Conservation (phyloP, 1,284 basidiomycete species). For the Sporisorium iseilematis-ciliati region DNA sequence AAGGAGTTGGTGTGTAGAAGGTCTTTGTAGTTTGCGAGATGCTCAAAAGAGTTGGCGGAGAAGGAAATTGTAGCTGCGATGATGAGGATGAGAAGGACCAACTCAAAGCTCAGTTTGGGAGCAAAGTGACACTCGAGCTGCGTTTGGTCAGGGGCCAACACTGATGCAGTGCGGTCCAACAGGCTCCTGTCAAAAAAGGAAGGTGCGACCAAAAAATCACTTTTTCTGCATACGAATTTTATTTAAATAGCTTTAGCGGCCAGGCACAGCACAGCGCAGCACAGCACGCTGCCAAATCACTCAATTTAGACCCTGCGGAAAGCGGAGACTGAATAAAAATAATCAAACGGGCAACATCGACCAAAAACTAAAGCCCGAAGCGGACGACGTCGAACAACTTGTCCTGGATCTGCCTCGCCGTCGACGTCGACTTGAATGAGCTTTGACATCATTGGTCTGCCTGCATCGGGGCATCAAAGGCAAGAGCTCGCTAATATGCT, state of each 20-base stretch:
- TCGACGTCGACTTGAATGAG: neutral
- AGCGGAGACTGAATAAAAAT: slow-evolving; percentile 7
- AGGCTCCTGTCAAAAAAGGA: slow-evolving; percentile 27
- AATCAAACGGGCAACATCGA: neutral
- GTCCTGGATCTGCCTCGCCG: neutral
- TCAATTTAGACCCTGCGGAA: slow-evolving; percentile 16
- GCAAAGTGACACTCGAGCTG: no score
- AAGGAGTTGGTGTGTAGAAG: slow-evolving; percentile 15
- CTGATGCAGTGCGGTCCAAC: slow-evolving; percentile 4
- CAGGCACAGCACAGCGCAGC: neutral
- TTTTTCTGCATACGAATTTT: slow-evolving; percentile 3
- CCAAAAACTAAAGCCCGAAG: neutral
- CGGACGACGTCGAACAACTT: neutral
- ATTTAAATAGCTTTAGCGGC: no score
- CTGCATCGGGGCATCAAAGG: neutral
- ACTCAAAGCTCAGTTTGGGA: slow-evolving; percentile 4
- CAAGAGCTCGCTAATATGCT: neutral
- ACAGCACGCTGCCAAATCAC: slow-evolving; percentile 1
- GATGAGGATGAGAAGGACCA: slow-evolving; percentile 1
- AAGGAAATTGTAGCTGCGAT: slow-evolving; percentile 10
- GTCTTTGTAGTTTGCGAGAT: slow-evolving; percentile 22
- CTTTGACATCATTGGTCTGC: neutral
- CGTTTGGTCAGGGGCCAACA: slow-evolving; percentile 28
- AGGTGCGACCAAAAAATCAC: slow-evolving; percentile 15
- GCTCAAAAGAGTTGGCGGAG: slow-evolving; percentile 23